Percentiles rank a stretch among this genome's conserved stretches.
These are phyloP conservation scores for Taiozyma sp. DNA, from an alignment of 1,139 yeast species.

Conservation along the genomic window DNA sequence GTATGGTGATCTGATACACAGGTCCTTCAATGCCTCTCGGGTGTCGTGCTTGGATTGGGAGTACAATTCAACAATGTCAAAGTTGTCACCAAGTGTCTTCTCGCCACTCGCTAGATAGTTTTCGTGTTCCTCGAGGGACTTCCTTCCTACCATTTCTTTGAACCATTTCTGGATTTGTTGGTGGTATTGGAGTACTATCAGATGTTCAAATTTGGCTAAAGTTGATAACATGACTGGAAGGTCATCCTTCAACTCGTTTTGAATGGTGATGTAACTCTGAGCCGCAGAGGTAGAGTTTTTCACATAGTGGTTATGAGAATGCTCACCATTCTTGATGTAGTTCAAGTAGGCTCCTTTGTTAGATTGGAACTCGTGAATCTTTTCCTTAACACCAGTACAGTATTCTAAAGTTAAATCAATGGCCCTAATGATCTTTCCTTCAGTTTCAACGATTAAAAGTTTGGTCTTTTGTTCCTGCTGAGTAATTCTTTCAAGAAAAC, in stretches of 20 bases:
- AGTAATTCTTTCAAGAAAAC: constrained; percentile 15
- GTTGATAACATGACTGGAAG: constrained; percentile 26
- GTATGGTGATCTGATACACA: constrained; percentile 21
- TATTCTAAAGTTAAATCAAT: constrained; percentile 19
- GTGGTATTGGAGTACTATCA: constrained; percentile 22
- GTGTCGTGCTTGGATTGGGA: constrained; percentile 25
- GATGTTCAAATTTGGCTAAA: constrained; percentile 15
- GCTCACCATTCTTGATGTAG: constrained; percentile 25
- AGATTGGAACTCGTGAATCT: constrained; percentile 26
- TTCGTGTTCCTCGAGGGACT: constrained; percentile 21
- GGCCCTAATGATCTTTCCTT: constrained; percentile 25
- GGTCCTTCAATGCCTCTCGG: constrained; percentile 26
- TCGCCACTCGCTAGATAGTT: constrained; percentile 12
- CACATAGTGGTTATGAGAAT: constrained; percentile 17
- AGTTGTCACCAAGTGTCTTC: constrained; percentile 26
- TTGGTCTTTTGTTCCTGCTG: constrained; percentile 18
- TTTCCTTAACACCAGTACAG: constrained; percentile 21
- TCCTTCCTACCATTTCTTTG: constrained; percentile 26
- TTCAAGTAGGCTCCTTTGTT: constrained; percentile 30
- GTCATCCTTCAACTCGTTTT: constrained; percentile 26
- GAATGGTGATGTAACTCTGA: constrained; percentile 23
- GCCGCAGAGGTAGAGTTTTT: constrained; percentile 11
- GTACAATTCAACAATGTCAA: constrained; percentile 31
- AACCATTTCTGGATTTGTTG: constrained; percentile 25
- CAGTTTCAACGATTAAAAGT: constrained; percentile 22